Evolutionary conservation across 108 stramenopile species (phyloP).

Genomic region (Aurantiochytrium sp.): DNA sequence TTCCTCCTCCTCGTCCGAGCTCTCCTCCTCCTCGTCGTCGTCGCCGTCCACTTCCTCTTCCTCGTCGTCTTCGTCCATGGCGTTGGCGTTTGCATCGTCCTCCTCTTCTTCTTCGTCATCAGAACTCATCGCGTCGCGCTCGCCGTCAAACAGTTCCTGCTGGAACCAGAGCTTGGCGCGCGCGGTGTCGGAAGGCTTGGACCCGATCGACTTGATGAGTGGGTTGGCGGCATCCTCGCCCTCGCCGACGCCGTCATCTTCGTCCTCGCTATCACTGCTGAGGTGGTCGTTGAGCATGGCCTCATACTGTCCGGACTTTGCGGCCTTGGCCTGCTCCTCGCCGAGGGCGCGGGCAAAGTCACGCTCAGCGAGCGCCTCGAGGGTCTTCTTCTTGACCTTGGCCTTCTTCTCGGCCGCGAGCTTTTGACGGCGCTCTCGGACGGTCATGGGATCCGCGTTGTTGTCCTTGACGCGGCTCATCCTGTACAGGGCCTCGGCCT

Average conservation of each 20-base stretch:
- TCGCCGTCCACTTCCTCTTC: slow-evolving; percentile 46
- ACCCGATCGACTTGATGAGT: slow-evolving; percentile 54
- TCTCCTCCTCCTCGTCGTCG: slow-evolving; percentile 40
- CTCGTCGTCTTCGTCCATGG: slow-evolving; percentile 53
- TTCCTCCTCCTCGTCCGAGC: not conserved
- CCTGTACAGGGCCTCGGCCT: not conserved
- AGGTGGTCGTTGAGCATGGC: slow-evolving; percentile 47
- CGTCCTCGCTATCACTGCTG: slow-evolving; percentile 31
- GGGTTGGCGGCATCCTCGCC: slow-evolving; percentile 59
- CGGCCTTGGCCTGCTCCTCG: slow-evolving; percentile 58
- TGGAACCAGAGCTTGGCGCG: slow-evolving; percentile 72
- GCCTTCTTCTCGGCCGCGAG: slow-evolving; percentile 20
- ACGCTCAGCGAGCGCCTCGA: not conserved
- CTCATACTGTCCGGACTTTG: slow-evolving; percentile 42
- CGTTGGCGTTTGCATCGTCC: too few relatives aligned
- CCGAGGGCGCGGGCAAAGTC: not conserved
- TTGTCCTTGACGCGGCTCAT: not conserved
- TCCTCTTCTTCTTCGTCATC: slow-evolving; percentile 54
- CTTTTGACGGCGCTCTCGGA: not conserved
- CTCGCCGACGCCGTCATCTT: slow-evolving; percentile 39
- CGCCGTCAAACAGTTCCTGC: slow-evolving; percentile 74
- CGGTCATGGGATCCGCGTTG: not conserved
- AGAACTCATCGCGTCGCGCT: slow-evolving; percentile 50
- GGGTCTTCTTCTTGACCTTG: slow-evolving; percentile 26
- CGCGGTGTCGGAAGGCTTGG: slow-evolving; percentile 43